A percentile compares a stretch with the other conserved stretches of the same genome.
Evolutionary conservation across 2,329 filamentous ascomycete genomes (phyloP).

Genomic region (Aureobasidium sp.): DNA sequence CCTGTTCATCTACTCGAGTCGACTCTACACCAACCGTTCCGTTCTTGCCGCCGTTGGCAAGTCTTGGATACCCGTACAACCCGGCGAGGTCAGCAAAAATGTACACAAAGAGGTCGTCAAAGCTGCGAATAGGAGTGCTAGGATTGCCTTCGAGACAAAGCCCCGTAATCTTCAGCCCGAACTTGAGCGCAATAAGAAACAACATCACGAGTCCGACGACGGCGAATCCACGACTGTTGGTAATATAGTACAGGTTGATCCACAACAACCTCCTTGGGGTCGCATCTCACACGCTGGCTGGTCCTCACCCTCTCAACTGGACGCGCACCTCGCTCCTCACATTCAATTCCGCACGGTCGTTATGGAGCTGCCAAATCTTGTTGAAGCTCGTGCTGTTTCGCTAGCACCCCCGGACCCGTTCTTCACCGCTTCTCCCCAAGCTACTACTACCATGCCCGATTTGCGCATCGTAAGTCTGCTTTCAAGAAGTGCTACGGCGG

Average conservation of each 20-base stretch:
- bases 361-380: slow-evolving; percentile 85
- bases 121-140: slow-evolving; percentile 78
- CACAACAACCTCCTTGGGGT: slow-evolving; percentile 72
- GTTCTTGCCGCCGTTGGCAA: slow-evolving; percentile 88
- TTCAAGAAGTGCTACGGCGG: slow-evolving; percentile 75
- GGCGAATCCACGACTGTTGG: slow-evolving; percentile 32
- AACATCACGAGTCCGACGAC: neutral
- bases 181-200: neutral
- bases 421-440: slow-evolving; percentile 41
- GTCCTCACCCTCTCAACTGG: slow-evolving; percentile 72
- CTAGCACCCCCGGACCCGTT: slow-evolving; percentile 70
- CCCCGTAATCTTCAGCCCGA: slow-evolving; percentile 67
- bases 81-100: slow-evolving; percentile 79
- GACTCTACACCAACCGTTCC: slow-evolving; percentile 88
- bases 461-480: slow-evolving; percentile 75
- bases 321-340: slow-evolving; percentile 75
- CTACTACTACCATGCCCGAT: slow-evolving; percentile 60
- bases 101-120: slow-evolving; percentile 81
- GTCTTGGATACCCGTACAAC: slow-evolving; percentile 85
- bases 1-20: slow-evolving; percentile 79
- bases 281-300: slow-evolving; percentile 89
- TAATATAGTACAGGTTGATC: slow-evolving; percentile 21
- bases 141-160: slow-evolving; percentile 80
- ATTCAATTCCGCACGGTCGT: slow-evolving; percentile 88
- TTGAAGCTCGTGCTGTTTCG: slow-evolving; percentile 94